Evolutionary conservation across 2,329 filamentous ascomycete species (phyloP).

Genomic region (Pseudocercospora pini-densiflorae): DNA sequence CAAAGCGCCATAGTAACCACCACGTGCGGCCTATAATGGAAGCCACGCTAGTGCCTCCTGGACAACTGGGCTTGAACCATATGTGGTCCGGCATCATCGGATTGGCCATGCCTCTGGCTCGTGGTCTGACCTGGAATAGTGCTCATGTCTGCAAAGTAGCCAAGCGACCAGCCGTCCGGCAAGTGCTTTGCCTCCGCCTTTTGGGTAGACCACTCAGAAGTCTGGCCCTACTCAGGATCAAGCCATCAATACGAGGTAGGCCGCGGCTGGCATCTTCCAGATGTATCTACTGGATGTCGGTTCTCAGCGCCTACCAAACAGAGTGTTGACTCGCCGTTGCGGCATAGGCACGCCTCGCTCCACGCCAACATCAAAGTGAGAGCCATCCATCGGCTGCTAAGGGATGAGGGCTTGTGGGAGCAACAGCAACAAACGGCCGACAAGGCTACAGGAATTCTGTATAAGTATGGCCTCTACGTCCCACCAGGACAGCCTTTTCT

Average conservation of each 20-base stretch:
- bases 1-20: background rate
- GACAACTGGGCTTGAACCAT: background rate
- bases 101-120: background rate
- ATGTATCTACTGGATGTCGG: background rate
- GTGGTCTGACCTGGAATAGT: background rate
- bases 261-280: slow-evolving; percentile 1
- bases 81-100: background rate
- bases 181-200: background rate
- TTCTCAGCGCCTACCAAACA: background rate
- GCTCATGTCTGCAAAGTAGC: background rate
- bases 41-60: background rate
- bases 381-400: background rate
- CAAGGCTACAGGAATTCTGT: background rate
- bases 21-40: slow-evolving; percentile 4
- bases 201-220: background rate
- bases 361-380: background rate
- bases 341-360: background rate
- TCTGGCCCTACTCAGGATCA: background rate
- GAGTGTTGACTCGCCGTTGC: background rate
- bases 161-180: background rate
- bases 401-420: background rate
- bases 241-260: background rate
- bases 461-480: background rate
- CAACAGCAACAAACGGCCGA: background rate
- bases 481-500: background rate